These are phyloP conservation scores for Dissophora ornata DNA, from an alignment of 192 early-diverging fungal species.

Conservation along the genomic window DNA sequence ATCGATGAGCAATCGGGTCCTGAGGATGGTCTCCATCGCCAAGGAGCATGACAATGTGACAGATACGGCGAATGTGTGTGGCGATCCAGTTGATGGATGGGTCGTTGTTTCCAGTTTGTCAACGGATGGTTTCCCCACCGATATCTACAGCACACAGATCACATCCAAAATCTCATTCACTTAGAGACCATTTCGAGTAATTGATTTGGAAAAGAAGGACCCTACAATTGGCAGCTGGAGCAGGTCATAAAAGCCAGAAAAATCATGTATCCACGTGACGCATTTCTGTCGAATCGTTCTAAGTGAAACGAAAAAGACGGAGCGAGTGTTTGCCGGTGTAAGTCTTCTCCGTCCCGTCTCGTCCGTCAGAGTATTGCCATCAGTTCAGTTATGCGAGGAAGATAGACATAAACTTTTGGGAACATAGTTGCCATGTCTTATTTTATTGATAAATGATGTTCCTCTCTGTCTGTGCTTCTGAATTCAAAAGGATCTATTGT, in stretches of 20 bases:
- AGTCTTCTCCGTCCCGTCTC: no score
- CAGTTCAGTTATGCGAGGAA: no score
- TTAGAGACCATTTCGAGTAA: conserved; percentile 36
- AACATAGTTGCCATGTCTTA: no score
- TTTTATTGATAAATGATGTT: neutral
- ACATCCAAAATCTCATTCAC: conserved; percentile 15
- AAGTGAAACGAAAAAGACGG: no score
- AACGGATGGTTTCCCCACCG: conserved; percentile 12
- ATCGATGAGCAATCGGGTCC: no score
- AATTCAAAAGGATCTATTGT: neutral
- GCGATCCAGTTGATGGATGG: neutral
- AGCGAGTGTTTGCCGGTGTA: no score
- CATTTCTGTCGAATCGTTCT: no score
- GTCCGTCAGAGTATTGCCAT: no score
- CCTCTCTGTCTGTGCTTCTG: neutral
- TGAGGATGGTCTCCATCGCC: no score
- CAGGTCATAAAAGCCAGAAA: conserved; percentile 6
- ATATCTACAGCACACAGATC: neutral
- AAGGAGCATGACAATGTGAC: neutral
- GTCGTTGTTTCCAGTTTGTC: neutral
- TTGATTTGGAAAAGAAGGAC: conserved; percentile 36
- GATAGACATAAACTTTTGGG: no score
- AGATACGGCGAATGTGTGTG: neutral
- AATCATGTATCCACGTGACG: neutral
- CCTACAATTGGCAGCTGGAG: neutral